A percentile compares a stretch with the other conserved stretches of the same genome.
These are phyloP conservation scores for Verbena officinalis DNA, from an alignment of 257 asterid species.

Conservation along the genomic window DNA sequence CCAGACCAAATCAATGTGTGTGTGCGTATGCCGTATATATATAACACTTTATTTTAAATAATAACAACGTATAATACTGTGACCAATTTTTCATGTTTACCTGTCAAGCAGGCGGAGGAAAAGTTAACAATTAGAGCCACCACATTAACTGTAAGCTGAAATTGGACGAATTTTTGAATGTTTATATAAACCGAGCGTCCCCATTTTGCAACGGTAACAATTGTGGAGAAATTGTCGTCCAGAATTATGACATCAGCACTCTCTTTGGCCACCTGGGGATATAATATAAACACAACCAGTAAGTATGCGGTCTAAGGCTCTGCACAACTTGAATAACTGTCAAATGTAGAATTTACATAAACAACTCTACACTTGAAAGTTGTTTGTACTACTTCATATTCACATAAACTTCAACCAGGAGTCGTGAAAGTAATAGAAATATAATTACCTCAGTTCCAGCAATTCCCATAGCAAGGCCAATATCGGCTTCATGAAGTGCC, in stretches of 20 bases:
- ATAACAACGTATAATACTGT: background rate
- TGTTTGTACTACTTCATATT: no score
- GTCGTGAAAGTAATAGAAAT: conserved; percentile 12
- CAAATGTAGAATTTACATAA: no score
- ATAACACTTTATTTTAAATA: no score
- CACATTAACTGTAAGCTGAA: conserved; percentile 93
- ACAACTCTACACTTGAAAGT: no score
- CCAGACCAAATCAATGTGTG: background rate
- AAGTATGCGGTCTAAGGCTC: background rate
- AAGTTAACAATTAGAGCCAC: conserved; percentile 94
- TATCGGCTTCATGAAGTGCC: conserved; percentile 97
- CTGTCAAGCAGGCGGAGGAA: conserved; percentile 96
- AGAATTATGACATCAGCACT: conserved; percentile 95
- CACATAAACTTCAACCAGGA: no score
- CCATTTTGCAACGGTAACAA: conserved; percentile 95
- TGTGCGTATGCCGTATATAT: no score
- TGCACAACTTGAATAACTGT: background rate
- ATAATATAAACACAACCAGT: conserved; percentile 18
- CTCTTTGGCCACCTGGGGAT: conserved; percentile 91
- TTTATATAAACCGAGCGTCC: conserved; percentile 95
- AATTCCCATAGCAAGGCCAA: conserved; percentile 97
- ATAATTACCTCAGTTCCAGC: conserved; percentile 83
- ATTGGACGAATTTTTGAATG: conserved; percentile 93
- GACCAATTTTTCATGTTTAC: conserved; percentile 37
- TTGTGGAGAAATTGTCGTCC: conserved; percentile 95